Evolutionary conservation across 2,329 filamentous ascomycete genomes (phyloP).

Genomic region (Fusarium caatingaense): DNA sequence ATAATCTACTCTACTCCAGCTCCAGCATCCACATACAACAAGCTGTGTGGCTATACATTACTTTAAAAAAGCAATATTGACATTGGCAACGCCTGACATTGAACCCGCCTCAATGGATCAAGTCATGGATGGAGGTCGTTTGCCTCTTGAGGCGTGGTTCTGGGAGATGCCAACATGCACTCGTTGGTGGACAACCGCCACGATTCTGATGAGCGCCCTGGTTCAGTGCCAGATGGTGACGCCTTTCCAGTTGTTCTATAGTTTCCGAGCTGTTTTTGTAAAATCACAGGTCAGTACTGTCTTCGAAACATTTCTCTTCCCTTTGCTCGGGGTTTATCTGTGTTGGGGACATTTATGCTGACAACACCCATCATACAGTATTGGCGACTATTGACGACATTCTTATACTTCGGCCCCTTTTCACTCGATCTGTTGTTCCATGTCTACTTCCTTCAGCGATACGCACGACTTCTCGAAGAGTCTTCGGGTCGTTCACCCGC

Average conservation of each 20-base stretch:
- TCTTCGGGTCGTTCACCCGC: slow-evolving; percentile 91
- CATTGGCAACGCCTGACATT: background rate
- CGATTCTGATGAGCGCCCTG: slow-evolving; percentile 85
- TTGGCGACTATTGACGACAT: slow-evolving; percentile 95
- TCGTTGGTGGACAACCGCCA: slow-evolving; percentile 95
- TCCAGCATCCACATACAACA: background rate
- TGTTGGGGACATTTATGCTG: slow-evolving; percentile 15
- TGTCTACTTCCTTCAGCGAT: slow-evolving; percentile 97
- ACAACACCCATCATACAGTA: slow-evolving; percentile 68
- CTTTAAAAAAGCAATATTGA: background rate
- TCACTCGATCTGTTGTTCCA: slow-evolving; percentile 96
- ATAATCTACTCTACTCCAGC: background rate
- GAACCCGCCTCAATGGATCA: slow-evolving; percentile 61
- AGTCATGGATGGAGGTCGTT: slow-evolving; percentile 69
- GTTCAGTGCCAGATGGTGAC: slow-evolving; percentile 94
- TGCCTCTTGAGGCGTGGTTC: slow-evolving; percentile 97
- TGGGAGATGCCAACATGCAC: slow-evolving; percentile 98
- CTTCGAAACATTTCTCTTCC: background rate
- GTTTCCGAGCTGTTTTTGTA: slow-evolving; percentile 88
- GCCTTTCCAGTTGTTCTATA: slow-evolving; percentile 97
- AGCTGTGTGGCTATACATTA: background rate
- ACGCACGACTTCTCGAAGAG: slow-evolving; percentile 94
- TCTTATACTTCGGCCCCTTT: slow-evolving; percentile 96
- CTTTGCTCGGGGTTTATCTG: background rate
- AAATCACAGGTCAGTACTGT: slow-evolving; percentile 81